Conservation (phyloP, 768 basidiomycete genomes). For the Pisolithus sp. region DNA sequence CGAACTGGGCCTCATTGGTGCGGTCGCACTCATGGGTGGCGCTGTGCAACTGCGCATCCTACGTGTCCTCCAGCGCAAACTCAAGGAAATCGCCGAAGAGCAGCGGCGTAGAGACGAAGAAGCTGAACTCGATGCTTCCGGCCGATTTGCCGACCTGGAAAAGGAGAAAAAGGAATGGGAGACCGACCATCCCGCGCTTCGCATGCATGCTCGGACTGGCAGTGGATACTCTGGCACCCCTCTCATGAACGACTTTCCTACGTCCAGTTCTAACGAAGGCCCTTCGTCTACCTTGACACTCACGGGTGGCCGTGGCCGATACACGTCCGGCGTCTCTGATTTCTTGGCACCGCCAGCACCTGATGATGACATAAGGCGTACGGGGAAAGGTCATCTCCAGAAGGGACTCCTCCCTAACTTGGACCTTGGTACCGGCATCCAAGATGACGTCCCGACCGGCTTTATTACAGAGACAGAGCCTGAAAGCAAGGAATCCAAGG, state of each 20-base stretch:
- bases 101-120: slow-evolving; percentile 66
- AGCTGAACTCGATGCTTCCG: slow-evolving; percentile 69
- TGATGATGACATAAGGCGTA: slow-evolving; percentile 55
- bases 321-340: slow-evolving; percentile 65
- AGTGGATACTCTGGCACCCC: slow-evolving; percentile 60
- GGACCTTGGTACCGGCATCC: slow-evolving; percentile 69
- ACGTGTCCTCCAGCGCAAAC: slow-evolving; percentile 68
- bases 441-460: slow-evolving; percentile 65
- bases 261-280: slow-evolving; percentile 41
- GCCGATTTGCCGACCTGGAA: slow-evolving; percentile 55
- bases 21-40: slow-evolving; percentile 77
- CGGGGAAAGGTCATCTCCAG: slow-evolving; percentile 45
- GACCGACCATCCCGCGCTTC: slow-evolving; percentile 64
- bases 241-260: slow-evolving; percentile 59
- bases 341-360: slow-evolving; percentile 57
- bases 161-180: slow-evolving; percentile 84
- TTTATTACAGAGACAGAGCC: slow-evolving; percentile 51
- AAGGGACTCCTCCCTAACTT: slow-evolving; percentile 56
- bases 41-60: slow-evolving; percentile 89
- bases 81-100: slow-evolving; percentile 74
- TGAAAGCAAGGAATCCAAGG: slow-evolving; percentile 16
- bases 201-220: slow-evolving; percentile 54
- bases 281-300: slow-evolving; percentile 43
- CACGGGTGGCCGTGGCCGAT: slow-evolving; percentile 48
- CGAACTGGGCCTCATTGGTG: slow-evolving; percentile 83